These are phyloP conservation scores for Cyphellophora europaea DNA, from an alignment of 2,329 filamentous ascomycete species.

Conservation along the genomic window DNA sequence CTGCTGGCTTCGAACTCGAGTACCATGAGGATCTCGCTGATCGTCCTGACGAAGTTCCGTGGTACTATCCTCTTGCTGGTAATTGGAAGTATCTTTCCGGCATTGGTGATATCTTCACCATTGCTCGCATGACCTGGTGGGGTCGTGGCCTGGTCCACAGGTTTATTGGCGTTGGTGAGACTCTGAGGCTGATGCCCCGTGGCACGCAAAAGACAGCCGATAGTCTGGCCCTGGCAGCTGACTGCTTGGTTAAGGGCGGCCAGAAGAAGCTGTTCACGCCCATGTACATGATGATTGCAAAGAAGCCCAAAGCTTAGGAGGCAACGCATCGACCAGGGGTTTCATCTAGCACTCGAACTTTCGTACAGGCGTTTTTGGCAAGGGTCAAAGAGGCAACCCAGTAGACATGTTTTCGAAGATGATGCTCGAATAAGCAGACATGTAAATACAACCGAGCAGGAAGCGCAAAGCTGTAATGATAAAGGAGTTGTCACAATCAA, in stretches of 20 bases:
- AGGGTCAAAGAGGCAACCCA: no score
- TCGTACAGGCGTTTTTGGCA: no score
- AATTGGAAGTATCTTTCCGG: constrained; percentile 74
- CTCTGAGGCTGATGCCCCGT: constrained; percentile 60
- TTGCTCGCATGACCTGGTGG: constrained; percentile 80
- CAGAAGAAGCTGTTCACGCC: constrained; percentile 91
- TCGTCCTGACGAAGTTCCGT: constrained; percentile 65
- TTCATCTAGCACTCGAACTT: no score
- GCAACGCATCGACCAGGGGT: no score
- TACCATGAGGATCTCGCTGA: constrained; percentile 80
- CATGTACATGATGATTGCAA: constrained; percentile 94
- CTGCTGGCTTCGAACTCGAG: constrained; percentile 76
- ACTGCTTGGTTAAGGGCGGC: constrained; percentile 78
- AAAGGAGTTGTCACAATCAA: no score
- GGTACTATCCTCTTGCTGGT: constrained; percentile 89
- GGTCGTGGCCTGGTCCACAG: constrained; percentile 68
- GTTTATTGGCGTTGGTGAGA: constrained; percentile 69
- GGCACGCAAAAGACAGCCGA: constrained; percentile 95
- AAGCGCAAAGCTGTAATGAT: no score
- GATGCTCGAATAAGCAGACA: no score
- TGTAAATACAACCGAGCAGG: no score
- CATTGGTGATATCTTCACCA: constrained; percentile 63
- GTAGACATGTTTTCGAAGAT: no score
- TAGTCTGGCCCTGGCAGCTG: constrained; percentile 70
- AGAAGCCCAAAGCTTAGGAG: constrained; percentile 61